Evolutionary conservation across 2,329 filamentous ascomycete species (phyloP), one percentile per base, ranked within the genome.

Genomic region (Hypoxylon rubiginosum): DNA sequence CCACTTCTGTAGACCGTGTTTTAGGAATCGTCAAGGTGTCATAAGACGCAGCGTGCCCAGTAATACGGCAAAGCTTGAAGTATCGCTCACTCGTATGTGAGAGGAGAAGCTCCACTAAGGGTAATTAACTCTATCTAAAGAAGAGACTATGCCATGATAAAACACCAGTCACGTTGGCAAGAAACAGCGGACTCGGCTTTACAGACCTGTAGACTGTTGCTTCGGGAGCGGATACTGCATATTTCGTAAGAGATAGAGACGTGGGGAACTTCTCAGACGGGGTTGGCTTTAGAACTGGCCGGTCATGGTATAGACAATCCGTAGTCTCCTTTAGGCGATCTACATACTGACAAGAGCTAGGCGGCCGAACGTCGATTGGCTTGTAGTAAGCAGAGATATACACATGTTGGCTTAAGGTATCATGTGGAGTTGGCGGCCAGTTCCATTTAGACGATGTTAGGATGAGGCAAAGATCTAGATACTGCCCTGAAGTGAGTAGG

Each of bases 311-410:
- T 26, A 48, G 43, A 48, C 9, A 26, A 24, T 24, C 19, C 9
- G 21, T 26, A 50, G 13, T 15, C 15, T 17, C 46, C 13, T 32
- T 30, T 32, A 19, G 28, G 24, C 26, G 21, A 50, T 30, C 6
- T 45, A 45, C 17, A 21, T 32, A 32, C 13, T 50, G 46, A 32
- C 21, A 48, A 51, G 32, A n/a, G 59, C 55, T 50, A 51, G 41
- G 49, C 45, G 50, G 3, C 11, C 11, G 3, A 26, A n/a, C 21
- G 28, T 43, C 32, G 30, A 49, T 24, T 43, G 30, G 21, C 43
- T 21, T 50, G 51, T 64, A 59, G 43, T 64, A 59, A 56, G 50
- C 56, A 56, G 51, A 4, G 2, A 13, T 28, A 39, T 4, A 41
- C 43, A 15, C 10, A 13, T 46, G 59, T n/a, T 15, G 28, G n/a